Evolutionary conservation across 768 basidiomycete species (phyloP), one percentile per base, ranked within the genome.

Genomic region (Lyophyllum semitale): DNA sequence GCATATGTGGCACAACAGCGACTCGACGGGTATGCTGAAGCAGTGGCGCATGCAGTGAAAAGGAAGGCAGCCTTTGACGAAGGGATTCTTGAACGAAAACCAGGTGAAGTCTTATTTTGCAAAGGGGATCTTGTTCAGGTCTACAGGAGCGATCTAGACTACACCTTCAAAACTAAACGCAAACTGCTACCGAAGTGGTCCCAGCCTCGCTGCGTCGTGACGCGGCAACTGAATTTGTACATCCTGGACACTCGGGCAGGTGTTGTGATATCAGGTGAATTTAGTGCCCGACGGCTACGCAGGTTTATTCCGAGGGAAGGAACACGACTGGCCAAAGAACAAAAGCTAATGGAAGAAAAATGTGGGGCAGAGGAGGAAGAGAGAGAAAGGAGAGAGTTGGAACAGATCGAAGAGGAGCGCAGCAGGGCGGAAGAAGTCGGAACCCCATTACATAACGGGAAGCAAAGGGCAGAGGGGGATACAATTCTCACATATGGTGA

Each of bases 161-260:
- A 63, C 50, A 72, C 67, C 2, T 59, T 72, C 54, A 60, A 57
- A 12, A 57, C 67, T 0, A 57, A 66, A 18, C 22, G 57, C 7
- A 75, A 76, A 40, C 52, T 74, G 1, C 23, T 59, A 8, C 65
- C 67, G 2, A 66, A 56, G 27, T 76, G 73, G 73, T 73, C 71
- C 5, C 35, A 45, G 13, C 73, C 71, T 1, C 38, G 38, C 0
- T 32, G 58, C 0, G 54, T 73, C 9, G 18, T 23, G 15, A 27
- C 52, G 0, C 37, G 66, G 4, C 15, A 35, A 1, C 20, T 48
- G 6, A 71, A 69, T 43, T 68, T 65, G 0, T 70, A 71, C 63
- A 54, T 17, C 0, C 47, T 71, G 9, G 64, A 65, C 22, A 68
- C 55, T 0, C 5, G 67, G 1, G 43, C 61, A 0, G 65, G 67